Evolutionary conservation across 2,329 filamentous ascomycete species (phyloP).

Genomic region (Colletotrichum sp.): DNA sequence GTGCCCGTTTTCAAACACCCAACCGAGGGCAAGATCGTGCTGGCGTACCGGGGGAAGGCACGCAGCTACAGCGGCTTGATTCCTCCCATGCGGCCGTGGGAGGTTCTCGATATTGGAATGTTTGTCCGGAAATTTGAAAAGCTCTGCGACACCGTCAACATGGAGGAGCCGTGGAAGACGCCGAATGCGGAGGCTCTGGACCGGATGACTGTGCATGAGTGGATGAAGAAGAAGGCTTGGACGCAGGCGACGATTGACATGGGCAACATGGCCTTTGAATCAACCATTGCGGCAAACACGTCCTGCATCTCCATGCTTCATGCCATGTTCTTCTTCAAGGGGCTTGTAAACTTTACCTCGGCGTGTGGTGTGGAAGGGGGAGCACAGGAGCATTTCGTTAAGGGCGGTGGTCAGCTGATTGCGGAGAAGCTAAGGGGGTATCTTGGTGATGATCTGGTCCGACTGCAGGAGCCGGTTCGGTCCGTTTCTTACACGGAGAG

Average conservation of each 20-base stretch:
- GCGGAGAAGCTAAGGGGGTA: slow-evolving; percentile 10
- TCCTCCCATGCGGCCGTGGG: slow-evolving; percentile 20
- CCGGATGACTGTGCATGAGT: slow-evolving; percentile 1
- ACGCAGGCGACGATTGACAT: slow-evolving; percentile 2
- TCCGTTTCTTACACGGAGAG: slow-evolving; percentile 4
- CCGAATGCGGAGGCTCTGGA: slow-evolving; percentile 14
- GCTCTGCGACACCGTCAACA: slow-evolving; percentile 10
- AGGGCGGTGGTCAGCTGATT: slow-evolving; percentile 15
- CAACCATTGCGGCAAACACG: slow-evolving; percentile 7
- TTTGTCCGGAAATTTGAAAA: slow-evolving; percentile 12
- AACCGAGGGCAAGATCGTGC: slow-evolving; percentile 11
- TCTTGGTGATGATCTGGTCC: slow-evolving; percentile 9
- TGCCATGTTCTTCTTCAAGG: slow-evolving; percentile 19
- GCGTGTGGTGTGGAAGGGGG: slow-evolving; percentile 3
- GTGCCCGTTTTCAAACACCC: background rate
- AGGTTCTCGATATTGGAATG: slow-evolving; percentile 2
- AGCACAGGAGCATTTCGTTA: slow-evolving; percentile 11
- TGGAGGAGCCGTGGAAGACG: slow-evolving; percentile 15
- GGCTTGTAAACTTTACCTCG: background rate
- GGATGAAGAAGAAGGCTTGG: background rate
- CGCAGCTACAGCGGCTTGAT: slow-evolving; percentile 15
- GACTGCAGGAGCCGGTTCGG: slow-evolving; percentile 11
- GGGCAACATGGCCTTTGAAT: slow-evolving; percentile 5
- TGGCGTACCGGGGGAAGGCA: slow-evolving; percentile 11
- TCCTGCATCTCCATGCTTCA: slow-evolving; percentile 18